These are phyloP conservation scores for Penicillium ochrochloron DNA, from an alignment of 495 filamentous ascomycete genomes.

Conservation along the genomic window DNA sequence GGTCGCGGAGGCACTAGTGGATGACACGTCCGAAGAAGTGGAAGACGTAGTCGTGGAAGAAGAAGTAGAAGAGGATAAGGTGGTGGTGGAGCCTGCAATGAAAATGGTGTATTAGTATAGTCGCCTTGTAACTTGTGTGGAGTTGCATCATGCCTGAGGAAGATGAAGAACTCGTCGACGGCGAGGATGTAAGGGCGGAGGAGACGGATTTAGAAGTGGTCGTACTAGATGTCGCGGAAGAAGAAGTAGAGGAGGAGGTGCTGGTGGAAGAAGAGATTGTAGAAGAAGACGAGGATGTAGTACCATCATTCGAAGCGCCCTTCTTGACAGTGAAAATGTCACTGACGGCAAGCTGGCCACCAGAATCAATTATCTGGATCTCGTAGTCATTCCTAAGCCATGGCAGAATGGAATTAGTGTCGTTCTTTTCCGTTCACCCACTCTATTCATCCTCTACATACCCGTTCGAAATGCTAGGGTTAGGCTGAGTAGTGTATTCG, in stretches of 20 bases:
- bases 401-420: constrained; percentile 15
- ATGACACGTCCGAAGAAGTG: not conserved
- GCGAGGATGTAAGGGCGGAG: constrained; percentile 16
- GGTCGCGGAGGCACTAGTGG: not conserved
- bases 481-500: constrained; percentile 22
- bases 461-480: constrained; percentile 25
- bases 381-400: constrained; percentile 20
- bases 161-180: constrained; percentile 19
- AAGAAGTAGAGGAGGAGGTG: constrained; percentile 12
- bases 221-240: constrained; percentile 14
- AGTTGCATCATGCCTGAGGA: constrained; percentile 24
- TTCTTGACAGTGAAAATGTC: constrained; percentile 22
- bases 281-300: constrained; percentile 17
- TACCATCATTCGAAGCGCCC: constrained; percentile 24
- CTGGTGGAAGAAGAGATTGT: constrained; percentile 6
- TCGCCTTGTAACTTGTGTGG: constrained; percentile 14
- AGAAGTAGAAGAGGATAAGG: not conserved
- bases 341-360: constrained; percentile 22
- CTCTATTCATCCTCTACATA: constrained; percentile 17
- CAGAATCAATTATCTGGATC: constrained; percentile 25
- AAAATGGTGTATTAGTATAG: not conserved
- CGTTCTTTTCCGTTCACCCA: constrained; percentile 9
- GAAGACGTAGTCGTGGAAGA: not conserved
- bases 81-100: not conserved
- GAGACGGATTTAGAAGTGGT: constrained; percentile 17